A percentile compares a stretch with the other conserved stretches of the same genome.
These are phyloP conservation scores for Phytopythium sindhum DNA, from an alignment of 352 stramenopile species.

Conservation along the genomic window DNA sequence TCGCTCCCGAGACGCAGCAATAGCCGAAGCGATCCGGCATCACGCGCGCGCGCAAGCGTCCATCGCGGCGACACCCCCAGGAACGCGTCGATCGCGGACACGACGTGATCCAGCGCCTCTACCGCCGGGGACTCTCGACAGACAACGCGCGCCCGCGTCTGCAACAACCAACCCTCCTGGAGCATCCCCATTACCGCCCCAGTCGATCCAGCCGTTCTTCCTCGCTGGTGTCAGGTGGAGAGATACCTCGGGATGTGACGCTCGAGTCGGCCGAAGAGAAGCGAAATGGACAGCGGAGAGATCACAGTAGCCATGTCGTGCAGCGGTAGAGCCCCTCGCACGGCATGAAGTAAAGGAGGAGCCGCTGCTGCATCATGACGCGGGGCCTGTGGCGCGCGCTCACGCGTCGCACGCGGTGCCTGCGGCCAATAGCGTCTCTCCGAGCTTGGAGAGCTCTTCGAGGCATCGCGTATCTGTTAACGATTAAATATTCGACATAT, in stretches of 20 bases:
- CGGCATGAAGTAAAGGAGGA: no score
- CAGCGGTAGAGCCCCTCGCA: no score
- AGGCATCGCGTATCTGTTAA: no score
- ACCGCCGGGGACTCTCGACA: constrained; percentile 14
- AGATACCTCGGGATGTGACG: no score
- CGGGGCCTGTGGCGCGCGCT: background rate
- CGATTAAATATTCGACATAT: background rate
- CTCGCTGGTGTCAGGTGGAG: no score
- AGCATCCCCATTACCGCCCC: no score
- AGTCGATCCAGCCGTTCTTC: no score
- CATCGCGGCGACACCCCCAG: constrained; percentile 28
- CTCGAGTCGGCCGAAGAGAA: background rate
- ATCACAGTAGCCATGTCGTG: no score
- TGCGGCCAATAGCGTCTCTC: constrained; percentile 1
- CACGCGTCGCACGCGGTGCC: constrained; percentile 2
- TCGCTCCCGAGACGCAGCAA: constrained; percentile 16
- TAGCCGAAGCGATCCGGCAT: constrained; percentile 18
- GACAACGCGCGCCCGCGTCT: constrained; percentile 15
- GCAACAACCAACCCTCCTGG: constrained; percentile 2
- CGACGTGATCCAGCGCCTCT: constrained; percentile 34
- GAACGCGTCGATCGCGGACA: constrained; percentile 29
- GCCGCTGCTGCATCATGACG: background rate
- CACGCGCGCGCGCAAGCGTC: constrained; percentile 30
- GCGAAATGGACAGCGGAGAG: no score
- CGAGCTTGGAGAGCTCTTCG: background rate